Base-by-base conservation (phyloP, 768 basidiomycete species). In the Phaeolepiota aurea region DNA sequence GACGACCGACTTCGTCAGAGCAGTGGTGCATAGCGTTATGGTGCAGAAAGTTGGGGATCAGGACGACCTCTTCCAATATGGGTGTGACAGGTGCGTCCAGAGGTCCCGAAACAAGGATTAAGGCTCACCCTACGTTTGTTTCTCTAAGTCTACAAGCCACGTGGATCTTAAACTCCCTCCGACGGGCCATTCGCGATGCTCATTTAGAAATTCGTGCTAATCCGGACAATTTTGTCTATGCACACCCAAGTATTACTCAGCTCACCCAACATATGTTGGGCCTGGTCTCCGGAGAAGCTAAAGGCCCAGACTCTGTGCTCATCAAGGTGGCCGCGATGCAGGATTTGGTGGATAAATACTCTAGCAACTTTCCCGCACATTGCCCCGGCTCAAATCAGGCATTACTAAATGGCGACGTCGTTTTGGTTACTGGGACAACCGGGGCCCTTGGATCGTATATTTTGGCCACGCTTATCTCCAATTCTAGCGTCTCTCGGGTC, bases 31-130 rank as follows among this genome's bases (percentile, higher is more conserved):
- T 5, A 54, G 49, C 9, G 59, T 65, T 4, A 44, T 70, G 47
- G 23, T 35, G 9, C 32, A 41, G 5, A 35, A 43, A 7, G 48
- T 62, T 3, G 40, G 23, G 19, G 66, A 69, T 42, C 43, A 47
- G 1, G 63, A 59, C 14, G 65, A 69, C 40, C 40, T 71, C 19
- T 68, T 70, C 45, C 56, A 61, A 35, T 40, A 57, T 25, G 68
- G 68, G 3, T 65, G 66, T 37, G 65, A 69, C 42, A 66, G 65
- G 64, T 65, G 33, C 4, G 49, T 42, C 22, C 10, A 28, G n/a
- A 7, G 25, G n/a, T n/a, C n/a, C n/a, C n/a, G n/a, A n/a, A 28
- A 28, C 25, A 28, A 28, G n/a, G n/a, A 7, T 28, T 7, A 7
- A 28, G 7, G 25, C 25, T 28, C n/a, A 28, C 25, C n/a, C n/a